A percentile compares a stretch with the other conserved stretches of the same genome.
Conservation (phyloP, 2,329 filamentous ascomycete species). For the Colletotrichum spinosum region DNA sequence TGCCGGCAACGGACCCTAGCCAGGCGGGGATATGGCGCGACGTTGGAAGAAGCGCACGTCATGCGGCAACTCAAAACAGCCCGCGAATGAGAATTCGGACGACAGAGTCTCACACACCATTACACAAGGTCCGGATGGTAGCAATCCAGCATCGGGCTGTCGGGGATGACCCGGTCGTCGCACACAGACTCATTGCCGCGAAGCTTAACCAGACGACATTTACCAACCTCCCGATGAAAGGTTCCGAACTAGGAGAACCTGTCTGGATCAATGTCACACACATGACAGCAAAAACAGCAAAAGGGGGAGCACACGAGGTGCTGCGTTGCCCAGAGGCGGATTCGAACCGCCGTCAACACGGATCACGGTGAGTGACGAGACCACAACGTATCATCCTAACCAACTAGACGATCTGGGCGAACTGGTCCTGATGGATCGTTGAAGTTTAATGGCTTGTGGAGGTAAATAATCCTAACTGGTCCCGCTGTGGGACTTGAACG, state of each 20-base stretch:
- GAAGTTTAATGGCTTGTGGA: rapidly evolving
- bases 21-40: slow-evolving; percentile 16
- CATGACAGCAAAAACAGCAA: slow-evolving; percentile 5
- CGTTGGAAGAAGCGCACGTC: slow-evolving; percentile 19
- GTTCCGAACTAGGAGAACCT: no score
- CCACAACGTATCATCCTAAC: slow-evolving; percentile 38
- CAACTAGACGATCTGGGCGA: slow-evolving; percentile 37
- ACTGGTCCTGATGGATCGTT: neutral
- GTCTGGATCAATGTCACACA: neutral
- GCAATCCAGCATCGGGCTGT: no score
- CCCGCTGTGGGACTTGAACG: slow-evolving; percentile 15
- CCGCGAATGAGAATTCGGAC: neutral
- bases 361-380: slow-evolving; percentile 28
- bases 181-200: neutral
- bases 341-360: slow-evolving; percentile 38
- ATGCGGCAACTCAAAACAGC: neutral
- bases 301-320: neutral
- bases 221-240: neutral
- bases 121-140: neutral
- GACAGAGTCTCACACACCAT: neutral
- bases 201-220: neutral
- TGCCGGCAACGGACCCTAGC: slow-evolving; percentile 11
- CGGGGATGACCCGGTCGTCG: neutral
- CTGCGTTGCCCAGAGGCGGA: slow-evolving; percentile 29
- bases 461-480: slow-evolving; percentile 20